These are phyloP conservation scores for Colletotrichum magnum DNA, from an alignment of 2,329 filamentous ascomycete species.

Conservation along the genomic window DNA sequence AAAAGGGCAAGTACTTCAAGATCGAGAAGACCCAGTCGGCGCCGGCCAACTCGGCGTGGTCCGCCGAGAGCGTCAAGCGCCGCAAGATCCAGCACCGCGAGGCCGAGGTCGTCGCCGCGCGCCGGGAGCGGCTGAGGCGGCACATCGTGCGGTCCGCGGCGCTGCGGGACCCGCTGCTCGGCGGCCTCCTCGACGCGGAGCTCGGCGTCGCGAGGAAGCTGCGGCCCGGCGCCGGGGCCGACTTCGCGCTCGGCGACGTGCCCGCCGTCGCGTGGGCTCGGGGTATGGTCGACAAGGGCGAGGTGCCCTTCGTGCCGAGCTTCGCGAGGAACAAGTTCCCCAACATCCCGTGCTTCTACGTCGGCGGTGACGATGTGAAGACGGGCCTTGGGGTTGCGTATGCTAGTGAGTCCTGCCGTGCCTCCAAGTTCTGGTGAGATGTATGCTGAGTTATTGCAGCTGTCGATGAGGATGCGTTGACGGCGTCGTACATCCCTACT, in stretches of 20 bases:
- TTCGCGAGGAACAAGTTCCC: slow-evolving; percentile 46
- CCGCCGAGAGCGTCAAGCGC: slow-evolving; percentile 70
- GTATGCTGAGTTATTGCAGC: slow-evolving; percentile 46
- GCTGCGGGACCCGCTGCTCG: slow-evolving; percentile 48
- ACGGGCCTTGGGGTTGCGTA: slow-evolving; percentile 59
- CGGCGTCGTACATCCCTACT: slow-evolving; percentile 59
- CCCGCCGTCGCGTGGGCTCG: slow-evolving; percentile 54
- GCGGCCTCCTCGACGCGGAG: slow-evolving; percentile 53
- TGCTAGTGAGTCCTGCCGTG: slow-evolving; percentile 55
- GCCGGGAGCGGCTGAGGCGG: slow-evolving; percentile 49
- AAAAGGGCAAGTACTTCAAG: slow-evolving; percentile 78
- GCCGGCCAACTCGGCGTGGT: slow-evolving; percentile 66
- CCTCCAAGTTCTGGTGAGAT: not conserved
- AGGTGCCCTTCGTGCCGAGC: slow-evolving; percentile 52
- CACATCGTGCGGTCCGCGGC: slow-evolving; percentile 55
- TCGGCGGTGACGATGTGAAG: slow-evolving; percentile 55
- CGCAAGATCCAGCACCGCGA: slow-evolving; percentile 63
- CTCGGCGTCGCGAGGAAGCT: slow-evolving; percentile 45
- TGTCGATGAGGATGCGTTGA: slow-evolving; percentile 51
- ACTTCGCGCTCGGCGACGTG: slow-evolving; percentile 45
- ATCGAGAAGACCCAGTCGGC: slow-evolving; percentile 72
- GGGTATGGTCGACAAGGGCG: slow-evolving; percentile 57
- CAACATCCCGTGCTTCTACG: slow-evolving; percentile 57
- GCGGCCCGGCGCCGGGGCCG: slow-evolving; percentile 7
- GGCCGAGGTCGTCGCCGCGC: slow-evolving; percentile 46